A percentile compares a stretch with the other conserved stretches of the same genome.
These are phyloP conservation scores for Hylodesmum podocarpum DNA, from an alignment of 306 rosid genomes.

Conservation along the genomic window DNA sequence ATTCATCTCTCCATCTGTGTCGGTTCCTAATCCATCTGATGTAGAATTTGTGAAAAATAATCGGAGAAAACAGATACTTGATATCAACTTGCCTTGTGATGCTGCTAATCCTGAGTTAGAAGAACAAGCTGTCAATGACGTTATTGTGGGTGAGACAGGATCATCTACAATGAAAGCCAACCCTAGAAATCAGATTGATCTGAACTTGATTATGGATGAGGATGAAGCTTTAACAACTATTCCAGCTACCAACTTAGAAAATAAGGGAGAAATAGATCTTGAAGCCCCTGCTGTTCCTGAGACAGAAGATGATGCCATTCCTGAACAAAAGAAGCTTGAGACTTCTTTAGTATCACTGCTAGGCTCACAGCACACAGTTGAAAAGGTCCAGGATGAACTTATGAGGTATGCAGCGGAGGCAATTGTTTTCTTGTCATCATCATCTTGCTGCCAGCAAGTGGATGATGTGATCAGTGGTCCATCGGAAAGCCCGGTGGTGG, in stretches of 20 bases:
- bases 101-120: slow-evolving; percentile 51
- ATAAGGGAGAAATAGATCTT: slow-evolving; percentile 60
- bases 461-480: slow-evolving; percentile 44
- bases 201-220: slow-evolving; percentile 71
- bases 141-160: slow-evolving; percentile 34
- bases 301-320: slow-evolving; percentile 47
- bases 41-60: slow-evolving; percentile 38
- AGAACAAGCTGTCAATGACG: slow-evolving; percentile 33
- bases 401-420: slow-evolving; percentile 73
- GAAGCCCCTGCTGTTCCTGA: slow-evolving; percentile 69
- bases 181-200: slow-evolving; percentile 68
- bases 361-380: slow-evolving; percentile 35
- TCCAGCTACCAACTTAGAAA: slow-evolving; percentile 36
- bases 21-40: slow-evolving; percentile 41
- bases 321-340: slow-evolving; percentile 46
- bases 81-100: slow-evolving; percentile 86
- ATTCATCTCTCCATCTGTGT: slow-evolving; percentile 37
- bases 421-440: slow-evolving; percentile 73
- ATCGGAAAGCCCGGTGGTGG: slow-evolving; percentile 44
- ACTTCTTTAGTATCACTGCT: slow-evolving; percentile 23
- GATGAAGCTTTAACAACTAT: slow-evolving; percentile 55
- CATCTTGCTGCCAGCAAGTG: slow-evolving; percentile 35
- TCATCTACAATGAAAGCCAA: slow-evolving; percentile 35
- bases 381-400: slow-evolving; percentile 50
- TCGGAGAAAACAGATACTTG: slow-evolving; percentile 41